Evolutionary conservation across 306 rosid genomes (phyloP).

Genomic region (Acacia acuminata): DNA sequence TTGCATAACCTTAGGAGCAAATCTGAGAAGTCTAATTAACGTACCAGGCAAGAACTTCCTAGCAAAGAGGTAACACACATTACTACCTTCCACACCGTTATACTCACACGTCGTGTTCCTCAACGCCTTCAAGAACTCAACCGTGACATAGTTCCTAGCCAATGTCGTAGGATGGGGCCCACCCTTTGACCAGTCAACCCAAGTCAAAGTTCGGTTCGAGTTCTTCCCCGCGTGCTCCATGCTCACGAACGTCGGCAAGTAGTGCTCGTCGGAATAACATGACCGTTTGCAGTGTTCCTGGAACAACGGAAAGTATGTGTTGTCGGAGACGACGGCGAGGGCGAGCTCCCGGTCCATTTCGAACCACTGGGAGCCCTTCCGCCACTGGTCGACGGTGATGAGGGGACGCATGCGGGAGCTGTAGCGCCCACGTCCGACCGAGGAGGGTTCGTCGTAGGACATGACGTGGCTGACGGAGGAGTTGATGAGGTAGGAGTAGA

Average conservation of each 20-base stretch:
- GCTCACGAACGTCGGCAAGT: constrained; percentile 69
- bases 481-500: constrained; percentile 63
- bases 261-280: constrained; percentile 87
- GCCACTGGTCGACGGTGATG: constrained; percentile 56
- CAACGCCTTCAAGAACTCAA: constrained; percentile 48
- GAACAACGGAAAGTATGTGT: constrained; percentile 57
- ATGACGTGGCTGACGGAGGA: constrained; percentile 55
- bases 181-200: constrained; percentile 83
- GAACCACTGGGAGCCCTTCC: constrained; percentile 92
- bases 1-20: constrained; percentile 70
- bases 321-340: constrained; percentile 59
- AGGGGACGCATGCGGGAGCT: constrained; percentile 54
- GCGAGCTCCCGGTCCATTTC: constrained; percentile 74
- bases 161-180: constrained; percentile 75
- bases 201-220: constrained; percentile 75
- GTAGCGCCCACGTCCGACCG: constrained; percentile 71
- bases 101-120: constrained; percentile 53
- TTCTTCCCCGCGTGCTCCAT: constrained; percentile 50
- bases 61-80: constrained; percentile 65
- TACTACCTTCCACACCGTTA: constrained; percentile 38
- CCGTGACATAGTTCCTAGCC: constrained; percentile 49
- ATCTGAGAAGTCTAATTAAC: constrained; percentile 43
- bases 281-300: constrained; percentile 45
- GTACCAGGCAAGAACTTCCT: constrained; percentile 65
- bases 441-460: constrained; percentile 63